These are phyloP conservation scores for Glycyrrhiza uralensis DNA, from an alignment of 306 rosid species.

Conservation along the genomic window DNA sequence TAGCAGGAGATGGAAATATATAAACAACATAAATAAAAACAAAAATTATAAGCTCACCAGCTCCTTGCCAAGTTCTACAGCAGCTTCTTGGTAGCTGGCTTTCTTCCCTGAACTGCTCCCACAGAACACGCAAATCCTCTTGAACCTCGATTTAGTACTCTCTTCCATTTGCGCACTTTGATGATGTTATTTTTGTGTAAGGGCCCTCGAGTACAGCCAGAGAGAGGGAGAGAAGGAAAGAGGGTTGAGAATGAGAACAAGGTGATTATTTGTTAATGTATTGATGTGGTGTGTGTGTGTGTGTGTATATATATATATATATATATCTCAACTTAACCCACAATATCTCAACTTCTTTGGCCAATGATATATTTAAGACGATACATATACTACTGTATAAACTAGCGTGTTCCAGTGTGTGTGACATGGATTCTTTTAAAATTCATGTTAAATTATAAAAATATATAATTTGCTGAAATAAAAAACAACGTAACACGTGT, in stretches of 20 bases:
- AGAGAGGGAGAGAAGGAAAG: not conserved
- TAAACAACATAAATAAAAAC: too few relatives aligned
- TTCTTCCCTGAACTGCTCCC: conserved; percentile 98
- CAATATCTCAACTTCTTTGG: not conserved
- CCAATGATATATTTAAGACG: not conserved
- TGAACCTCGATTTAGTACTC: conserved; percentile 73
- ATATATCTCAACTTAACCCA: not conserved
- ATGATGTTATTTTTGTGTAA: too few relatives aligned
- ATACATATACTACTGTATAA: not conserved
- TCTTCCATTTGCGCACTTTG: too few relatives aligned
- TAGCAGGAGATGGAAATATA: too few relatives aligned
- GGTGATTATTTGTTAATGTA: conserved; percentile 9
- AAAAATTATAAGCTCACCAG: too few relatives aligned
- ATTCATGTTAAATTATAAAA: too few relatives aligned
- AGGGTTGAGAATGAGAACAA: conserved; percentile 20
- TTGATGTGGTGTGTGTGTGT: not conserved
- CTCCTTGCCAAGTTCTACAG: conserved; percentile 83
- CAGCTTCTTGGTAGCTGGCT: conserved; percentile 91
- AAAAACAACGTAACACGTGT: too few relatives aligned
- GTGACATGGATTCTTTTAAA: too few relatives aligned
- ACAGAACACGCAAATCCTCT: conserved; percentile 91
- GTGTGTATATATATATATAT: not conserved
- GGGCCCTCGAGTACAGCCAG: too few relatives aligned
- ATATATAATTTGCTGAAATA: too few relatives aligned
- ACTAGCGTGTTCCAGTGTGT: too few relatives aligned